Evolutionary conservation across 1,284 basidiomycete genomes (phyloP).

Genomic region (Apiotrichum siamense): DNA sequence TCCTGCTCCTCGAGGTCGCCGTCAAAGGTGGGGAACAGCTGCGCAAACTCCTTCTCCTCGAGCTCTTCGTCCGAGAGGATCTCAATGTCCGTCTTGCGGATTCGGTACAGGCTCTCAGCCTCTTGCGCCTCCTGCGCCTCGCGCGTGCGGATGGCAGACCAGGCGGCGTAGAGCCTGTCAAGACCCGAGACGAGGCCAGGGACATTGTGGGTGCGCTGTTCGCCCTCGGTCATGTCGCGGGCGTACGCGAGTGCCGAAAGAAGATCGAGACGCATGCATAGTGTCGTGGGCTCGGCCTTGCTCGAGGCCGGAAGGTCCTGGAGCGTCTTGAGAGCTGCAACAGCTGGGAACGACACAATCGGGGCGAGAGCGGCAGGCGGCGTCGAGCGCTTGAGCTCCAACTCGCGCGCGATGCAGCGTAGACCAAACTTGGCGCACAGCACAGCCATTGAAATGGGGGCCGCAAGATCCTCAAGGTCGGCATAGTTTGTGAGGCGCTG

Average conservation of each 20-base stretch:
- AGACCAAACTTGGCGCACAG: conserved; percentile 70
- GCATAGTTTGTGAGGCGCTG: conserved; percentile 49
- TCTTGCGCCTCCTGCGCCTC: conserved; percentile 62
- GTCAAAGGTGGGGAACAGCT: conserved; percentile 78
- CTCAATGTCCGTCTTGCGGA: conserved; percentile 57
- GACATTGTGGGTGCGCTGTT: conserved; percentile 13
- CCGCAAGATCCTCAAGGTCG: conserved; percentile 61
- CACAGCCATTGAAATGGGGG: conserved; percentile 60
- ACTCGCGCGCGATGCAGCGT: conserved; percentile 49
- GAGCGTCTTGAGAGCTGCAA: conserved; percentile 51
- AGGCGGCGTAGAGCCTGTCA: conserved; percentile 69
- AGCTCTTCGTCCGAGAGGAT: conserved; percentile 63
- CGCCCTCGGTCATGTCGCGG: conserved; percentile 46
- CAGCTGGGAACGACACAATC: conserved; percentile 38
- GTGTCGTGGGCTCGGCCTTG: conserved; percentile 9
- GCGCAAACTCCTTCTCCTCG: conserved; percentile 74
- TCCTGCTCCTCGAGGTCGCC: conserved; percentile 46
- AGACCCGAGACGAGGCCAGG: conserved; percentile 54
- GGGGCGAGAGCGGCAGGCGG: conserved; percentile 36
- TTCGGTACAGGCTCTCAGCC: conserved; percentile 72
- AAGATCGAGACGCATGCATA: conserved; percentile 23
- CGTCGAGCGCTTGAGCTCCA: conserved; percentile 13
- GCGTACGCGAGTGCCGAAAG: conserved; percentile 55
- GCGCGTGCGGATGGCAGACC: conserved; percentile 72
- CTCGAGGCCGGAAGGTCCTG: conserved; percentile 42